These are phyloP conservation scores for Claviceps sp. DNA, from an alignment of 2,329 filamentous ascomycete species.

Conservation along the genomic window DNA sequence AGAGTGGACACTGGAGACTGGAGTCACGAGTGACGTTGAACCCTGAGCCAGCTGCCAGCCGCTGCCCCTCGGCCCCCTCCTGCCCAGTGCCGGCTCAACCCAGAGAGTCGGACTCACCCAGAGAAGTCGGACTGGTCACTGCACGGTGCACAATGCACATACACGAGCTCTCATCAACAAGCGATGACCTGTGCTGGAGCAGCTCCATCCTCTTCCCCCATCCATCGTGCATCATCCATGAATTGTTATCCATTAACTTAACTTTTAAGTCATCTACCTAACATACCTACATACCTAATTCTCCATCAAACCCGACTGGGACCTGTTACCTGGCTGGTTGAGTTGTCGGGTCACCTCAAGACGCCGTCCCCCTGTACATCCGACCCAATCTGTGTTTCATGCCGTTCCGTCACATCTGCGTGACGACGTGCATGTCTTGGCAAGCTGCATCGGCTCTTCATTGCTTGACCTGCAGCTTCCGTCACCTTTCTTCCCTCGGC, in stretches of 20 bases:
- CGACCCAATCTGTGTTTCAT: constrained; percentile 1
- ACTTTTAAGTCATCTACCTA: no score
- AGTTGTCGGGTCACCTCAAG: background rate
- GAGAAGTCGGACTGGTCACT: no score
- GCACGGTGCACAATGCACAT: no score
- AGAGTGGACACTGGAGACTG: background rate
- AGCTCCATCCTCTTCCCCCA: background rate
- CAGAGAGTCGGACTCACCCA: no score
- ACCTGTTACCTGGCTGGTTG: background rate
- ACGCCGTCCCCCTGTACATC: background rate
- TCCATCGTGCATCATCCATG: background rate
- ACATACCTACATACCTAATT: background rate
- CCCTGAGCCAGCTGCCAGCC: no score
- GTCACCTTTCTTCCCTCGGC: background rate
- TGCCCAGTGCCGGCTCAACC: no score
- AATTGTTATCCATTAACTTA: background rate
- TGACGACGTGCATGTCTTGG: background rate
- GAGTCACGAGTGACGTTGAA: no score
- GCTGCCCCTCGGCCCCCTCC: no score
- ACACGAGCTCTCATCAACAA: no score
- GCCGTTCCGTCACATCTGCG: background rate
- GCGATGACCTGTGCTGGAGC: background rate
- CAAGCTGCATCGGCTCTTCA: background rate
- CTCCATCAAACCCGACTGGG: background rate
- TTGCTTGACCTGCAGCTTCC: background rate